A percentile compares a stretch with the other conserved stretches of the same genome.
Evolutionary conservation across 1,284 basidiomycete genomes (phyloP).

Genomic region (Gomphus sp.): DNA sequence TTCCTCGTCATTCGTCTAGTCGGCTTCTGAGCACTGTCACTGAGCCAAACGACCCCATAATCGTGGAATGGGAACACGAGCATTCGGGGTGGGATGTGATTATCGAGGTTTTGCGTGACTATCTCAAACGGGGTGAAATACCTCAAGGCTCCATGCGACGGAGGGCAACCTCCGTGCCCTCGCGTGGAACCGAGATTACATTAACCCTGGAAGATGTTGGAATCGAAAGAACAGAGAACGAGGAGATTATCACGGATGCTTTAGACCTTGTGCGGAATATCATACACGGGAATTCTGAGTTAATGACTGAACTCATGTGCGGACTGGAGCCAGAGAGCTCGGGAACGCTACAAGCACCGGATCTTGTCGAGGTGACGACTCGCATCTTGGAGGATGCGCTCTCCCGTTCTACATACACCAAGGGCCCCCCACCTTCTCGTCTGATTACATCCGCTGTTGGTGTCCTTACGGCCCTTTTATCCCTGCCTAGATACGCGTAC

Average conservation of each 20-base stretch:
- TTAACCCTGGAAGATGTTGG: conserved; percentile 56
- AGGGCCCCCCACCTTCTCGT: conserved; percentile 37
- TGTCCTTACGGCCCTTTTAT: conserved; percentile 70
- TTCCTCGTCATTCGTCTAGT: conserved; percentile 60
- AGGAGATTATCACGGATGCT: conserved; percentile 56
- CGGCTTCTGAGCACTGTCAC: conserved; percentile 53
- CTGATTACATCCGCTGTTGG: conserved; percentile 75
- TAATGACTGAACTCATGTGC: conserved; percentile 59
- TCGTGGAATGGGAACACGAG: conserved; percentile 73
- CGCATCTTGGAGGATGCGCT: conserved; percentile 80
- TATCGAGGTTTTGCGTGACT: conserved; percentile 68
- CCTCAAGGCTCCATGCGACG: conserved; percentile 22
- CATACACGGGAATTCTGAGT: conserved; percentile 55
- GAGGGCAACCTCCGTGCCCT: conserved; percentile 28
- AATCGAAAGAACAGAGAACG: conserved; percentile 54
- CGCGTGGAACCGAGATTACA: conserved; percentile 11
- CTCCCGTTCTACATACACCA: conserved; percentile 38
- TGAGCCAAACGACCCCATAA: conserved; percentile 57
- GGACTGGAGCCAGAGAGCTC: conserved; percentile 50
- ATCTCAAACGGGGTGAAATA: conserved; percentile 49
- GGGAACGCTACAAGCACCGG: conserved; percentile 46
- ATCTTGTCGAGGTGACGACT: conserved; percentile 71
- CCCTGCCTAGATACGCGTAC: conserved; percentile 64
- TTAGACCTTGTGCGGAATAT: conserved; percentile 74
- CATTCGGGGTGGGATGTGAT: conserved; percentile 80